Percentiles rank a stretch among this genome's conserved stretches.
Evolutionary conservation across 192 early-diverging fungal genomes (phyloP).

Genomic region (Oehlia diaphana): DNA sequence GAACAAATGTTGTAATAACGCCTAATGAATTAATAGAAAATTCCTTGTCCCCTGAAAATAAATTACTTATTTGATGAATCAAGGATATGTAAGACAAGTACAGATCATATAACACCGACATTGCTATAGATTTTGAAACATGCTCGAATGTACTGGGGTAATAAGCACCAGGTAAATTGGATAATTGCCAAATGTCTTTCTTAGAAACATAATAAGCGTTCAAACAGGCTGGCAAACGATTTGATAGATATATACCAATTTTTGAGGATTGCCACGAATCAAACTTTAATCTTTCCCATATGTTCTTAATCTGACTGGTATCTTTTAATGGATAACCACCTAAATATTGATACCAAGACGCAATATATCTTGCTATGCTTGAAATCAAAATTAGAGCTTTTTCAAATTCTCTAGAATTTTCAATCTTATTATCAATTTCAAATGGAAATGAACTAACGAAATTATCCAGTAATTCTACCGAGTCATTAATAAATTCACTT

Average conservation of each 20-base stretch:
- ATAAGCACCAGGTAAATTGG: conserved; percentile 29
- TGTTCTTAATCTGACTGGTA: conserved; percentile 6
- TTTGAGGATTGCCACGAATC: not conserved
- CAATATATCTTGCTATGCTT: conserved; percentile 12
- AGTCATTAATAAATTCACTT: conserved; percentile 23
- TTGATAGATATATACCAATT: not conserved
- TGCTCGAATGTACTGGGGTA: not conserved
- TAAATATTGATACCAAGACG: conserved; percentile 27
- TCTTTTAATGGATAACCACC: conserved; percentile 9
- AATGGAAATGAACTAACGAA: not conserved
- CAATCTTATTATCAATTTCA: not conserved
- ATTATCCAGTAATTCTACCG: conserved; percentile 11
- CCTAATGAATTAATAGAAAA: not conserved
- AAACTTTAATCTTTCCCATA: conserved; percentile 19
- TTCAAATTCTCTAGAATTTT: conserved; percentile 13
- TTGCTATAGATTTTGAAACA: not conserved
- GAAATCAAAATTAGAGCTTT: conserved; percentile 16
- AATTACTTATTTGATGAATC: not conserved
- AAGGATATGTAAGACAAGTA: conserved; percentile 3
- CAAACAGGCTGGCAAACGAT: not conserved
- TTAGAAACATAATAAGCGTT: not conserved
- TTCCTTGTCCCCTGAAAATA: not conserved
- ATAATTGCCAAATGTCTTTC: conserved; percentile 15
- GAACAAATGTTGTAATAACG: not conserved
- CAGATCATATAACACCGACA: conserved; percentile 11